These are phyloP conservation scores for Ceratobasidium sp. DNA, from an alignment of 1,284 basidiomycete genomes.

Conservation along the genomic window DNA sequence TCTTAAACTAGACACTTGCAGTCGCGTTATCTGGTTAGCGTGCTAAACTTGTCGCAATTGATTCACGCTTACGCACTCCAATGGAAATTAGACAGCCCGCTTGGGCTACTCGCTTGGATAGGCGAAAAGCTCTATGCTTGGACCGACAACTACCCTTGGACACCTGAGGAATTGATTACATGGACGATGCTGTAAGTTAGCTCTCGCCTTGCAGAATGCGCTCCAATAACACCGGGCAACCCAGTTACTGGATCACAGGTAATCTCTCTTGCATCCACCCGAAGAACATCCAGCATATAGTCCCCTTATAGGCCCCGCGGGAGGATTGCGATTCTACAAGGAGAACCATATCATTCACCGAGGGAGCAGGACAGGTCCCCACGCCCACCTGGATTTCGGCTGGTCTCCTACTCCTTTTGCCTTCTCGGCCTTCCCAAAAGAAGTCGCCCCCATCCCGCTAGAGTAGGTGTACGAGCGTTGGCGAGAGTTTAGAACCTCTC, in stretches of 20 bases:
- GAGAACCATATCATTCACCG: conserved; percentile 41
- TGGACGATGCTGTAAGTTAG: conserved; percentile 49
- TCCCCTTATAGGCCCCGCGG: conserved; percentile 21
- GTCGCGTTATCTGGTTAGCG: conserved; percentile 49
- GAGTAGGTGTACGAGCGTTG: conserved; percentile 47
- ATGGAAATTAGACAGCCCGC: conserved; percentile 47
- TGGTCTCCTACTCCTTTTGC: conserved; percentile 48
- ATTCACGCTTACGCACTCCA: background rate
- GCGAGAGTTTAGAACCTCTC: background rate
- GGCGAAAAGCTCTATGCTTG: conserved; percentile 50
- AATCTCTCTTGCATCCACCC: background rate
- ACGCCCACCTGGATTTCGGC: conserved; percentile 33
- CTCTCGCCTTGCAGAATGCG: too few species aligned
- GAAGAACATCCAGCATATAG: background rate
- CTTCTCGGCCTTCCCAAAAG: conserved; percentile 47
- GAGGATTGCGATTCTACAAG: conserved; percentile 49
- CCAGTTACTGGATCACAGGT: conserved; percentile 35
- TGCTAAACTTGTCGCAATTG: too few species aligned
- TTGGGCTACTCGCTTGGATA: conserved; percentile 51
- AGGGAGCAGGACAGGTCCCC: conserved; percentile 26
- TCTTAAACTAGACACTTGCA: conserved; percentile 47
- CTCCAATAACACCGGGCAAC: background rate
- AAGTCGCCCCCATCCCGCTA: conserved; percentile 45
- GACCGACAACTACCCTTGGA: conserved; percentile 51
- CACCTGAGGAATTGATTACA: conserved; percentile 50